Evolutionary conservation across 2,329 filamentous ascomycete genomes (phyloP).

Genomic region (Cladophialophora bantiana): DNA sequence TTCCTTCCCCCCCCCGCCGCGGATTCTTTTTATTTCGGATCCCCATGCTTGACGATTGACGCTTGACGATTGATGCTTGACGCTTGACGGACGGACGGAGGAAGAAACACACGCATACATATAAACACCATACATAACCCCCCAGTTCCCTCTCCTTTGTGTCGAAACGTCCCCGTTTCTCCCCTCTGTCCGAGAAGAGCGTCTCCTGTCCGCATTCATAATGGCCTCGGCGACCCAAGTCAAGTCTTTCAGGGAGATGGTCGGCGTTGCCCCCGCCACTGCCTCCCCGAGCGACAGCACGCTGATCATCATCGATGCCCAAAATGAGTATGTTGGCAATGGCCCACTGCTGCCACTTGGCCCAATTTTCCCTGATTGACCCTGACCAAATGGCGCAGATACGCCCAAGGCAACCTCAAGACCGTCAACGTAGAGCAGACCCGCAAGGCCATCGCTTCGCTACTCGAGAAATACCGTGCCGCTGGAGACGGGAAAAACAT

Average conservation of each 20-base stretch:
- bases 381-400: constrained; percentile 39
- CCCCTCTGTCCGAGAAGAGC: too few species aligned
- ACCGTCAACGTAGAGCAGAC: constrained; percentile 62
- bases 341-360: background rate
- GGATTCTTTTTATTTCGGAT: too few species aligned
- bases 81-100: too few species aligned
- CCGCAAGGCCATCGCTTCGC: constrained; percentile 62
- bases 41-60: too few species aligned
- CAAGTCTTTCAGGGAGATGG: constrained; percentile 58
- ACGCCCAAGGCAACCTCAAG: constrained; percentile 62
- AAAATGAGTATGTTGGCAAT: constrained; percentile 66
- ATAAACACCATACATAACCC: too few species aligned
- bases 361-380: constrained; percentile 14
- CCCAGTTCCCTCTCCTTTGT: too few species aligned
- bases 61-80: too few species aligned
- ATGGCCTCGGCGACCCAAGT: constrained; percentile 36
- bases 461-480: constrained; percentile 67
- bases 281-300: constrained; percentile 65
- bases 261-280: constrained; percentile 63
- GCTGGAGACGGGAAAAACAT: constrained; percentile 52
- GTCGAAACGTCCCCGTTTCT: too few species aligned
- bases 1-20: too few species aligned
- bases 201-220: background rate
- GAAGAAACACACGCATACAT: too few species aligned
- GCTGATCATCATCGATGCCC: constrained; percentile 73